Evolutionary conservation across 768 basidiomycete species (phyloP), one percentile per base, ranked within the genome.

Genomic region (Ramaria sp.): DNA sequence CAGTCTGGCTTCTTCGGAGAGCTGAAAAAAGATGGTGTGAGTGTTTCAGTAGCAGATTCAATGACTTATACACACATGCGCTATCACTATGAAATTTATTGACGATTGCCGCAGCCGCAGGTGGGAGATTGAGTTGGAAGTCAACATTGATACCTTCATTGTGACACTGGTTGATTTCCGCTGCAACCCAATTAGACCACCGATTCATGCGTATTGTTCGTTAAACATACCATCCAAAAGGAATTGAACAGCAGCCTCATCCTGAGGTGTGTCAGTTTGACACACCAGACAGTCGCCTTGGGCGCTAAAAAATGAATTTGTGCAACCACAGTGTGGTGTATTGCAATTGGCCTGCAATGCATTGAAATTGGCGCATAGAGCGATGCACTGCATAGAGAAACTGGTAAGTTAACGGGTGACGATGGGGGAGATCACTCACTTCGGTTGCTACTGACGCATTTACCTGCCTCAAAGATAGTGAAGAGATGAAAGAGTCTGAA

Each of bases 1-100:
- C 64, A 22, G 74, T 49, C 33, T 57, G 55, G 4, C 17, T 43
- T n/a, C 39, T 12, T 43, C 42, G 5, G 17, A 43, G 42, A 9
- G 10, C 42, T 43, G 17, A 2, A 2, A 43, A 17, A 22, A 2
- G 13, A 22, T 6, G 11, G 31, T 5, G 22, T 10, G 24, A 13
- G 24, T 49, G 24, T 2, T n/a, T 4, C 1, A 1, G 17, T 24
- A 30, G 24, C 10, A 20, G 24, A n/a, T 17, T n/a, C 7, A 34
- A 10, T 31, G 39, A 39, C n/a, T 15, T 0, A 3, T 19, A 43
- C 42, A 22, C 31, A 54, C 53, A 27, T 43, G 11, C 17, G 31
- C 53, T 45, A 31, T 45, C 20, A 27, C 38, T 10, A 22, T 42
- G 19, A n/a, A 33, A 43, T 5, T 19, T 13, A 7, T 54, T 1